These are phyloP conservation scores for Nothophytophthora sp. DNA, from an alignment of 352 stramenopile species.

Conservation along the genomic window DNA sequence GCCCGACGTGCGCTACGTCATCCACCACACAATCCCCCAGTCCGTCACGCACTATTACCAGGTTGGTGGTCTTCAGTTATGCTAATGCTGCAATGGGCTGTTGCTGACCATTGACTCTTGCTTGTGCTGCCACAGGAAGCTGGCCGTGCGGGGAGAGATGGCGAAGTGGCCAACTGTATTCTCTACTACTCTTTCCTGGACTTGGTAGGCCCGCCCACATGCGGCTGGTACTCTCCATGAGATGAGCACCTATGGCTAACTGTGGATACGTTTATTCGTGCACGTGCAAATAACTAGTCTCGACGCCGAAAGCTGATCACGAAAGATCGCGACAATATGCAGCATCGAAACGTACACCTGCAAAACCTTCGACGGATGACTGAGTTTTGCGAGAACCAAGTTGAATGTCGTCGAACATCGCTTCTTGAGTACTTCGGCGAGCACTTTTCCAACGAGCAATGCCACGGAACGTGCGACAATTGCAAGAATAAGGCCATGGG, in stretches of 20 bases:
- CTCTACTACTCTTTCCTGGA: slow-evolving; percentile 88
- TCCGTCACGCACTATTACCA: slow-evolving; percentile 92
- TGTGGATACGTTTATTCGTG: not conserved
- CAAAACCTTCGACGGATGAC: slow-evolving; percentile 84
- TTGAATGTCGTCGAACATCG: slow-evolving; percentile 82
- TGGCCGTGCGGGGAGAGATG: slow-evolving; percentile 80
- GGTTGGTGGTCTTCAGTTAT: slow-evolving; percentile 25
- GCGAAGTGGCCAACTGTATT: slow-evolving; percentile 82
- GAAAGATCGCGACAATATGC: slow-evolving; percentile 78
- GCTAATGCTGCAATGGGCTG: not conserved
- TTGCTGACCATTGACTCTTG: not conserved
- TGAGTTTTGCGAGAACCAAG: slow-evolving; percentile 89
- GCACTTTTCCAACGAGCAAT: slow-evolving; percentile 77
- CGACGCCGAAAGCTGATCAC: slow-evolving; percentile 74
- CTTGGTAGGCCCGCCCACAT: too few species aligned
- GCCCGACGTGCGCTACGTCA: slow-evolving; percentile 88
- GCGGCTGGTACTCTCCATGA: too few species aligned
- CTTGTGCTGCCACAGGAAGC: slow-evolving; percentile 53
- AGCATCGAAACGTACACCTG: slow-evolving; percentile 83
- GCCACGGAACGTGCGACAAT: slow-evolving; percentile 83
- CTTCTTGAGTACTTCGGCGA: slow-evolving; percentile 90
- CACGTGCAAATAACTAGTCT: slow-evolving; percentile 31
- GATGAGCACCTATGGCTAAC: too few species aligned
- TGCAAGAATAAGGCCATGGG: slow-evolving; percentile 82
- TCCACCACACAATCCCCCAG: slow-evolving; percentile 88